Evolutionary conservation across 1,139 yeast genomes (phyloP).

Genomic region (Geotrichum restrictum): DNA sequence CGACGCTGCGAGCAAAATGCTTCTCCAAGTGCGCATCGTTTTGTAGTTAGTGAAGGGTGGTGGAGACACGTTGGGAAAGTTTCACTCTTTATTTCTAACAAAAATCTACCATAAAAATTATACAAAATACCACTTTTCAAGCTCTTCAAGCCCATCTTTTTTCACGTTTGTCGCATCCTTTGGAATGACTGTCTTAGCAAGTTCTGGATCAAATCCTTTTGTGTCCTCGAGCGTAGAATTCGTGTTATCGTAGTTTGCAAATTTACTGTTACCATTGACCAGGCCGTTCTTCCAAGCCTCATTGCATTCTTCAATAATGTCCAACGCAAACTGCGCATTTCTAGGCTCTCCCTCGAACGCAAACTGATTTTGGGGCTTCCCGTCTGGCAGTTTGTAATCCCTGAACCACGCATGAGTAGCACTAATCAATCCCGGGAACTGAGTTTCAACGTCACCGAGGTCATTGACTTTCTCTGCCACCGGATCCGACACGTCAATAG

Average conservation of each 20-base stretch:
- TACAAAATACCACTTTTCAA: slow-evolving; percentile 13
- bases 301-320: slow-evolving; percentile 68
- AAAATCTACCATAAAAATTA: neutral
- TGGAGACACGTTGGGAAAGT: neutral
- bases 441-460: slow-evolving; percentile 73
- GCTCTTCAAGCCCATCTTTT: neutral
- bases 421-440: slow-evolving; percentile 80
- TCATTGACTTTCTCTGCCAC: slow-evolving; percentile 70
- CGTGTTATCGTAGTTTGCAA: slow-evolving; percentile 17
- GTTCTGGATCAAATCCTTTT: slow-evolving; percentile 22
- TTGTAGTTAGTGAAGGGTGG: neutral
- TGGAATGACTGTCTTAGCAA: slow-evolving; percentile 13
- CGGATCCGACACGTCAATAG: slow-evolving; percentile 77
- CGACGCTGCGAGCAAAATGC: neutral
- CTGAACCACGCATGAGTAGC: slow-evolving; percentile 92
- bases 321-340: slow-evolving; percentile 65
- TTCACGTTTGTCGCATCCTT: neutral
- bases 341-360: slow-evolving; percentile 81
- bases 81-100: neutral
- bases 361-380: slow-evolving; percentile 81
- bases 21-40: slow-evolving; percentile 9
- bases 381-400: slow-evolving; percentile 91
- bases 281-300: slow-evolving; percentile 61
- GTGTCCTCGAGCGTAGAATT: slow-evolving; percentile 20
- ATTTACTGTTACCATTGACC: slow-evolving; percentile 1